These are phyloP conservation scores for Entomophthora muscae DNA, from an alignment of 371 early-diverging fungal genomes.

Conservation along the genomic window DNA sequence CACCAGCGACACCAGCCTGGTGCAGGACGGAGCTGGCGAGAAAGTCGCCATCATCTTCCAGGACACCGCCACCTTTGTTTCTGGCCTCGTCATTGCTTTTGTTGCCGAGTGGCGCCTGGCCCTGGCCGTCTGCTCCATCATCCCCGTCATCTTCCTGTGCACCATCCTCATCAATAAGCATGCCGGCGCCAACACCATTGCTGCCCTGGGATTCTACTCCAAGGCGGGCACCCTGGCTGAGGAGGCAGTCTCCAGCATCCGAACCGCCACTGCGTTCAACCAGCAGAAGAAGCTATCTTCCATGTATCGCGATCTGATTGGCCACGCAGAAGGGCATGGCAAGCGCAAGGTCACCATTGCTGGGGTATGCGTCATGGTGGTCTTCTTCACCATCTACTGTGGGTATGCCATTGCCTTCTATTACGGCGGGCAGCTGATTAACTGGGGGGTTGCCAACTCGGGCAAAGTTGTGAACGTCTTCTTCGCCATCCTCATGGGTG, in stretches of 20 bases:
- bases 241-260: constrained; percentile 67
- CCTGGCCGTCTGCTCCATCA: constrained; percentile 33
- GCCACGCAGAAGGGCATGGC: constrained; percentile 31
- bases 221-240: constrained; percentile 49
- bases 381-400: constrained; percentile 39
- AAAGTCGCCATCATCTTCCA: constrained; percentile 60
- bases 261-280: constrained; percentile 75
- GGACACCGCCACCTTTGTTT: constrained; percentile 51
- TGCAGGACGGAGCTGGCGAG: constrained; percentile 75
- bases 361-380: constrained; percentile 34
- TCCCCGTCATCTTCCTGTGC: constrained; percentile 16
- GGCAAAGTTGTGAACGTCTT: constrained; percentile 30
- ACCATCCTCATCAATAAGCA: constrained; percentile 47
- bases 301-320: constrained; percentile 34
- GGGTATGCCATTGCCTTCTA: constrained; percentile 49
- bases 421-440: constrained; percentile 30
- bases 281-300: constrained; percentile 45
- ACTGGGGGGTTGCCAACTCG: constrained; percentile 18
- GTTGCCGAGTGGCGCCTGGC: constrained; percentile 70
- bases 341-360: constrained; percentile 26
- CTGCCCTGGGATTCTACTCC: constrained; percentile 35
- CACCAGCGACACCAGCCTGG: constrained; percentile 54
- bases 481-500: constrained; percentile 27
- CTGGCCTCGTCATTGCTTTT: constrained; percentile 79
- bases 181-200: constrained; percentile 26